These are phyloP conservation scores for Juncus effusus DNA, from an alignment of 176 grass and related monocot genomes.

Conservation along the genomic window DNA sequence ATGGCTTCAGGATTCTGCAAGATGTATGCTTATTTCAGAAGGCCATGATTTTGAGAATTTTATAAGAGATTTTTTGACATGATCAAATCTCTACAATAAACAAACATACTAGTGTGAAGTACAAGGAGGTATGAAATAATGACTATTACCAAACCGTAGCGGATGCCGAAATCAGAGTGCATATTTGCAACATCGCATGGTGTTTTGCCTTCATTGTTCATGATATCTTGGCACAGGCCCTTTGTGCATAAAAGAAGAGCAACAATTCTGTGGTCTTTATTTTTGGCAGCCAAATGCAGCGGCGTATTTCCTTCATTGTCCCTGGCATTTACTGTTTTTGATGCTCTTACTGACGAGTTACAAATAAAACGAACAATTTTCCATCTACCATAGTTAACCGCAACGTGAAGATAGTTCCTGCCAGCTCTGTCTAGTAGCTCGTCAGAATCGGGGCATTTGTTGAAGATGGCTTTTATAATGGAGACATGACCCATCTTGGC, in stretches of 20 bases:
- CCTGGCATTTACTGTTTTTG: conserved; percentile 1
- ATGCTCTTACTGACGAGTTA: not conserved
- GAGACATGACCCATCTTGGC: not conserved
- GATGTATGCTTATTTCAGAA: not conserved
- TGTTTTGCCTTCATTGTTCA: not conserved
- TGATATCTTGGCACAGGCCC: not conserved
- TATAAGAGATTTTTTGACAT: no score
- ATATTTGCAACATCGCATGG: not conserved
- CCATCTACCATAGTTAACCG: not conserved
- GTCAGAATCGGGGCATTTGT: not conserved
- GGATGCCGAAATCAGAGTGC: no score
- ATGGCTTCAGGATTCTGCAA: not conserved
- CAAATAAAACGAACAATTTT: conserved; percentile 6
- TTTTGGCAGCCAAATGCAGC: not conserved
- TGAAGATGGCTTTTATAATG: not conserved
- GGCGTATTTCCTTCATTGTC: conserved; percentile 11
- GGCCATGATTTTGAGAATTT: no score
- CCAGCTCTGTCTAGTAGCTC: not conserved
- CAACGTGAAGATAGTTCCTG: conserved; percentile 4
- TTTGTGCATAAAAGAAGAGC: not conserved
- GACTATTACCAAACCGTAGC: no score
- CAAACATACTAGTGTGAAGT: no score
- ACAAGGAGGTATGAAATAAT: no score
- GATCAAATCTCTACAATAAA: no score
- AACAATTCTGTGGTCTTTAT: not conserved